phyloP scores from a whole-genome alignment of 441 rosid species.

The Raphanus hybrid region DNA sequence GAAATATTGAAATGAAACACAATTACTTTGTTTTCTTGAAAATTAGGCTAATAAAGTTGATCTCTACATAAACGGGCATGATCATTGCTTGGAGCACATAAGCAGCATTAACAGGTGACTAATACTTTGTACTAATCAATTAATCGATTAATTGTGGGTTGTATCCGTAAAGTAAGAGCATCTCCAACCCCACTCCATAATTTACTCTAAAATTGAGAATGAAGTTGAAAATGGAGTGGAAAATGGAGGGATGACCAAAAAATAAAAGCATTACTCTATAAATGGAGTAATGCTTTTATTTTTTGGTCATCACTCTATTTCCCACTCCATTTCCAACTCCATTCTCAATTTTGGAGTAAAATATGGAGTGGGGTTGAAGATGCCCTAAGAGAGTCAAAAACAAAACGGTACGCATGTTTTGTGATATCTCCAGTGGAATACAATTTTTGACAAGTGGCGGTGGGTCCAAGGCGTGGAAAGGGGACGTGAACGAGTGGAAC shows the following conservation, averaged over 20 bases:
- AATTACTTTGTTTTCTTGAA: background rate
- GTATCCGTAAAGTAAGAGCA: background rate
- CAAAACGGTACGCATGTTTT: background rate
- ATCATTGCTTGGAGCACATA: slow-evolving; percentile 58
- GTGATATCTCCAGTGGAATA: slow-evolving; percentile 34
- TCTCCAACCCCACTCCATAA: too few species aligned
- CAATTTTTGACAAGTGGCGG: slow-evolving; percentile 53
- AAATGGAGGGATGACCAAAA: too few species aligned
- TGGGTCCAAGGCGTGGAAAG: slow-evolving; percentile 60
- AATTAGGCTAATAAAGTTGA: slow-evolving; percentile 44
- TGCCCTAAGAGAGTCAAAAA: background rate
- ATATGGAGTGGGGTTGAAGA: too few species aligned
- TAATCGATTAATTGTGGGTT: background rate
- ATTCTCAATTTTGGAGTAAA: too few species aligned
- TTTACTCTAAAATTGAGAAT: too few species aligned
- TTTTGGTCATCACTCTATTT: too few species aligned
- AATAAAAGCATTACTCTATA: too few species aligned
- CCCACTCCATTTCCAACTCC: too few species aligned
- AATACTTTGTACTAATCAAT: background rate
- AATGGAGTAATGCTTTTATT: too few species aligned
- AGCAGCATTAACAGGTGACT: background rate
- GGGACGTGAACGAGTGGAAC: slow-evolving; percentile 24
- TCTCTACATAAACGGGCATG: slow-evolving; percentile 62
- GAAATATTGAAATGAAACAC: background rate
- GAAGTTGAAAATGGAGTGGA: too few species aligned